Evolutionary conservation across 1,284 basidiomycete genomes (phyloP).

Genomic region (Sutorius eximius): DNA sequence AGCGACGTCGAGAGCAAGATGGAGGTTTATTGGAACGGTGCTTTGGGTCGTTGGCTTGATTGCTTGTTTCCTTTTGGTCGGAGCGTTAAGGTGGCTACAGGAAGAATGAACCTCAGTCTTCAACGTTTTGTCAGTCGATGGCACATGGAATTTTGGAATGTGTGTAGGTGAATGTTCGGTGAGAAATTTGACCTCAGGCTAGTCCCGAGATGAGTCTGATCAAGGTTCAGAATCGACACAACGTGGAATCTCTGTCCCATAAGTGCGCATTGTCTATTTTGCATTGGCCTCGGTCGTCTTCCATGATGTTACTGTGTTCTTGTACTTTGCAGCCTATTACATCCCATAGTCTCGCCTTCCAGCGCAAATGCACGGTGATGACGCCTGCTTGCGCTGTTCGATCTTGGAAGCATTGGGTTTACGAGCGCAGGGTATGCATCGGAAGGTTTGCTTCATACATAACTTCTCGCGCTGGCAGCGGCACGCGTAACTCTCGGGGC

Average conservation of each 20-base stretch:
- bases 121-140: background rate
- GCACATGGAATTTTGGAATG: background rate
- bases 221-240: background rate
- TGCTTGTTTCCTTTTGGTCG: conserved; percentile 23
- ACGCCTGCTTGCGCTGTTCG: background rate
- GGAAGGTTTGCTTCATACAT: too few relatives aligned
- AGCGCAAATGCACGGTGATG: background rate
- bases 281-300: background rate
- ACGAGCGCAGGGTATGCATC: background rate
- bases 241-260: background rate
- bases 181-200: background rate
- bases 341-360: background rate
- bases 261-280: background rate
- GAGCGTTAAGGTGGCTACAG: conserved; percentile 5
- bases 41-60: conserved; percentile 43
- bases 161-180: background rate
- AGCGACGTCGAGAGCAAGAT: conserved; percentile 45
- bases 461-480: too few relatives aligned
- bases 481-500: too few relatives aligned
- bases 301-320: background rate
- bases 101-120: conserved; percentile 5
- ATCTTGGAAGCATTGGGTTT: background rate
- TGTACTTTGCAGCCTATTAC: background rate
- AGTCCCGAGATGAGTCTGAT: background rate
- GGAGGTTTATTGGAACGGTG: conserved; percentile 45